Evolutionary conservation across 768 basidiomycete species (phyloP).

Genomic region (Tulasnella sp.): DNA sequence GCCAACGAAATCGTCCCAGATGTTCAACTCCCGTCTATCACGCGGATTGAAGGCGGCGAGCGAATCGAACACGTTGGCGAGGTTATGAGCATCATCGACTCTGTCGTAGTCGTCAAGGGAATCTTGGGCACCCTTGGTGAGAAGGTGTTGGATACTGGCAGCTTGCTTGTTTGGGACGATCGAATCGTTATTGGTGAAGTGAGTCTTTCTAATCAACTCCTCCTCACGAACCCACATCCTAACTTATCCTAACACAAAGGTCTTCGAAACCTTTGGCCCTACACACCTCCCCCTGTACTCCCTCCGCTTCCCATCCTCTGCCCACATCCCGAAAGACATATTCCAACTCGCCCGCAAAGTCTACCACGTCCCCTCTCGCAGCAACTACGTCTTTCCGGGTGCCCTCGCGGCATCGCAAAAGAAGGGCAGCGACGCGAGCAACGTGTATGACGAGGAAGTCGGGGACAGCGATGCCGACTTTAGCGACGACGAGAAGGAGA

Average conservation of each 20-base stretch:
- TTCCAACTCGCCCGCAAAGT: slow-evolving; percentile 37
- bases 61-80: slow-evolving; percentile 64
- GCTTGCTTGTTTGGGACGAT: slow-evolving; percentile 81
- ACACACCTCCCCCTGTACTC: slow-evolving; percentile 84
- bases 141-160: slow-evolving; percentile 73
- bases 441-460: slow-evolving; percentile 88
- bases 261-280: slow-evolving; percentile 94
- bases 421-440: slow-evolving; percentile 90
- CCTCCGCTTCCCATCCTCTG: slow-evolving; percentile 59
- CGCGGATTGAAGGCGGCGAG: slow-evolving; percentile 52
- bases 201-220: slow-evolving; percentile 29
- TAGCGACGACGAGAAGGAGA: slow-evolving; percentile 89
- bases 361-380: slow-evolving; percentile 70
- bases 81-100: slow-evolving; percentile 59
- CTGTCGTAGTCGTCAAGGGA: slow-evolving; percentile 63
- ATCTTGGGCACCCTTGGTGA: slow-evolving; percentile 37
- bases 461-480: slow-evolving; percentile 85
- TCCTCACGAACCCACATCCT: neutral
- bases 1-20: slow-evolving; percentile 33
- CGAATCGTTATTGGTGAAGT: slow-evolving; percentile 84
- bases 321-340: slow-evolving; percentile 46
- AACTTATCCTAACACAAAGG: slow-evolving; percentile 32
- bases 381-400: slow-evolving; percentile 71
- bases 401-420: slow-evolving; percentile 41
- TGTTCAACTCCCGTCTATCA: slow-evolving; percentile 41